Base-by-base conservation (phyloP, 345 rosid species). In the Raphanus raphanistrum region DNA sequence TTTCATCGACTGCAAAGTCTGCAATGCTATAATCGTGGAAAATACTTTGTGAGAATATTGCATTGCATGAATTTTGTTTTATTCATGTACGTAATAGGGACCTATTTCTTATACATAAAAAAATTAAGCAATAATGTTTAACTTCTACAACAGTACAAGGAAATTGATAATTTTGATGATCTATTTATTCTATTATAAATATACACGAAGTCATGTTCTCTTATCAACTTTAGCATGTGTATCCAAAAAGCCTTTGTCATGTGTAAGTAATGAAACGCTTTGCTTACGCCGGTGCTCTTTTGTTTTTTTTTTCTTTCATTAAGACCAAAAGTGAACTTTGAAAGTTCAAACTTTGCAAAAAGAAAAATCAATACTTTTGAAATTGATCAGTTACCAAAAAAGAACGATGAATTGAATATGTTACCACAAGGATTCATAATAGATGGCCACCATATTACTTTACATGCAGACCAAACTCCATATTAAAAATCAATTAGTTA, bases 181-280 rank as follows among this genome's bases (percentile, higher is more conserved):
- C 43, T 63, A 7, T n/a, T 63, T 15, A 21, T n/a, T 63, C 43
- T 63, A 7, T n/a, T 63, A 31, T 29, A 15, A 63, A 32, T 43
- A 48, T 48, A 48, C 55, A 63, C 68, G 48, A 64, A 17, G 8
- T 16, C 28, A 16, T 16, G 50, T 36, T 64, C 50, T 64, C 50
- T 64, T 36, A 17, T 64, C 68, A 36, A 35, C 68, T 64, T 64
- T 64, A 36, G 25, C 68, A 64, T 64, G 50, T 61, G 65, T 61
- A 61, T 3, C 5, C 5, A 61, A 61, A 61, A 29, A 60, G 33
- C 15, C 64, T 29, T 6, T 61, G 38, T 61, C 66, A 60, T 60
- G 64, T 62, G 43, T 0, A 62, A 32, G 26, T 32, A 62, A 62
- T 62, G 66, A 31, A 62, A 31, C 66, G 25, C n/a, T 62, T 31